Evolutionary conservation across 768 basidiomycete species (phyloP), one percentile per base, ranked within the genome.

Genomic region (Pleurotus tuoliensis): DNA sequence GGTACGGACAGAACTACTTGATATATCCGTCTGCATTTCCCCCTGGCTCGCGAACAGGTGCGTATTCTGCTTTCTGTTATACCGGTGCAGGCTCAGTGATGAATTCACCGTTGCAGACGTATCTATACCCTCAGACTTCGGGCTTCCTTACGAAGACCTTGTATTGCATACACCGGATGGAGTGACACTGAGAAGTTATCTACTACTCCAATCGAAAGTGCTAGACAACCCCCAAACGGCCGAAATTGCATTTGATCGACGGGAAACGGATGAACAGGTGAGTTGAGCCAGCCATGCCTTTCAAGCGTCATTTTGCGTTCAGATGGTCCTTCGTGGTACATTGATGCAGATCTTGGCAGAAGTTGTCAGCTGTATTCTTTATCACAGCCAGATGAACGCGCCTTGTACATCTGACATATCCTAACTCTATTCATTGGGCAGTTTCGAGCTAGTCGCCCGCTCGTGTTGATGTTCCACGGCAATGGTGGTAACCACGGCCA

Each of bases 391-490:
- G 30, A 34, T 34, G 30, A 34, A 34, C 30, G 30, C 30, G 30
- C 11, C 30, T 34, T 34, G 4, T 34, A 11, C 11, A 11, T 9
- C 7, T 34, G 30, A 34, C 13, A 8, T 22, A 24, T 41, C 15
- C 11, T 3, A 15, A 15, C 4, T 24, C 18, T 16, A 34, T 46
- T 25, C 9, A 4, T 16, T 4, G 15, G 2, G 13, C 34, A 80
- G 80, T 76, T 79, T 56, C 69, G 74, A 25, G 65, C 74, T 3
- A 73, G 68, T 44, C 77, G 94, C 13, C 96, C 96, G 1, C 97
- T 94, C 0, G 77, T 98, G 2, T 69, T 98, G 49, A 91, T 98
- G 85, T 93, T 97, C 56, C 95, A 98, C 63, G 96, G 96, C 5
- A 92, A 92, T 63, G 90, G 85, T 0, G 90, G 90, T 12, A 93